phyloP scores from a whole-genome alignment of 2,329 filamentous ascomycete genomes.

The Colletotrichum sidae region DNA sequence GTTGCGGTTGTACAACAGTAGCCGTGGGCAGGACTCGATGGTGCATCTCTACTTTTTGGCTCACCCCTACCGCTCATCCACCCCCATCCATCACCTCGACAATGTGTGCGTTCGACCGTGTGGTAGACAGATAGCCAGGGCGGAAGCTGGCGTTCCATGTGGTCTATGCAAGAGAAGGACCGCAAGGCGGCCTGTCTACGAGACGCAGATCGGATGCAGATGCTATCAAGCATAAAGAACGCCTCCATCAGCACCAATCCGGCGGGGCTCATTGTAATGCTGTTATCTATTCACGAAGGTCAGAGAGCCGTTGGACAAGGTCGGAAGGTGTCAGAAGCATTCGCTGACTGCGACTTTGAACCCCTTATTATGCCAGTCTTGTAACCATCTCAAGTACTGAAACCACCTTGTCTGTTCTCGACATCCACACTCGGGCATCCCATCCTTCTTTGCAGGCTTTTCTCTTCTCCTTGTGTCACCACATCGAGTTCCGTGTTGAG shows the following conservation, averaged over 20 bases:
- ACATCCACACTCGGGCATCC: background rate
- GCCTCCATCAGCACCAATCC: conserved; percentile 10
- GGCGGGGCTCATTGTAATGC: background rate
- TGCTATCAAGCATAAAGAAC: conserved; percentile 33
- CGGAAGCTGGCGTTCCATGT: background rate
- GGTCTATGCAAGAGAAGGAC: conserved; percentile 15
- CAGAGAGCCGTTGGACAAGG: conserved; percentile 7
- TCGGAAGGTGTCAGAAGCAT: background rate
- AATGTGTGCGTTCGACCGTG: background rate
- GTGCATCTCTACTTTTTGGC: conserved; percentile 14
- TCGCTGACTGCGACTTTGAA: conserved; percentile 3
- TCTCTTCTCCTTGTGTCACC: background rate
- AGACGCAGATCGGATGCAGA: conserved; percentile 25
- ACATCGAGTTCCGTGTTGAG: background rate
- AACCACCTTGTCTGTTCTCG: conserved; percentile 25
- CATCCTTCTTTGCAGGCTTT: background rate
- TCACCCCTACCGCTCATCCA: conserved; percentile 12
- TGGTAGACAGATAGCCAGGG: conserved; percentile 2
- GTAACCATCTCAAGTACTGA: conserved; percentile 30
- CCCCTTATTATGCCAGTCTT: conserved; percentile 5
- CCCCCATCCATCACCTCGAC: conserved; percentile 4
- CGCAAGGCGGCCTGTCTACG: conserved; percentile 20
- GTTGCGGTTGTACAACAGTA: conserved; percentile 3
- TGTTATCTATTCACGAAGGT: conserved; percentile 22
- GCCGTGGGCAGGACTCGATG: too few relatives aligned